Base-by-base conservation (phyloP, 768 basidiomycete genomes). In the Russula compacta region DNA sequence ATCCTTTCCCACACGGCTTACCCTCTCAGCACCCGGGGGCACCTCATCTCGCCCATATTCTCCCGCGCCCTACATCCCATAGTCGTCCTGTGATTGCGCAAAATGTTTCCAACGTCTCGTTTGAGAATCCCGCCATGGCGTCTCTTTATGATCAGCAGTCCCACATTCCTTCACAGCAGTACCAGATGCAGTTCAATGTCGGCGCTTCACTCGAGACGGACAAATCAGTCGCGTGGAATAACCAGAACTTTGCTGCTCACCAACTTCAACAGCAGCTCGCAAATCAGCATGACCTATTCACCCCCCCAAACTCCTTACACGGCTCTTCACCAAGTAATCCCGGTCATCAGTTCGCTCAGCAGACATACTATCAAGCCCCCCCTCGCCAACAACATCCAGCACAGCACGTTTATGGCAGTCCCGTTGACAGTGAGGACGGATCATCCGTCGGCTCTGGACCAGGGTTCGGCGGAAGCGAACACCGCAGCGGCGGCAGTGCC, bases 51-150 rank as follows among this genome's bases (percentile, higher is more conserved):
- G 38, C 57, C 6, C 65, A 56, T 52, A 67, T 74, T 64, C 64
- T 72, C 51, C 71, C 73, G 12, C 65, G 71, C 40, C 67, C 66
- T 60, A 35, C 60, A 9, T 48, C 65, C 19, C 73, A 76, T 47
- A 68, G 70, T 53, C 71, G 72, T 33, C 80, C 81, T 9, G 73
- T 78, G 65, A 76, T 83, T 61, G 81, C 77, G 40, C 73, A 77
- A 70, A 74, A 71, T 50, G 72, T 75, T 4, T 70, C 74, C 9
- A 66, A 72, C 1, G 77, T 77, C 61, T 77, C 78, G 3, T 82
- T 74, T 58, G 82, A 83, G 67, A 82, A 82, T 60, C 81, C 82
- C 2, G 77, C 76, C 2, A 78, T 81, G 74, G 69, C 77, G 54
- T 67, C 74, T 12, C 64, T 76, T 35, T 79, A 79, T 60, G 78